A percentile compares a stretch with the other conserved stretches of the same genome.
Evolutionary conservation across 805 yeast genomes (phyloP).

Genomic region (Candida fluviatilis): DNA sequence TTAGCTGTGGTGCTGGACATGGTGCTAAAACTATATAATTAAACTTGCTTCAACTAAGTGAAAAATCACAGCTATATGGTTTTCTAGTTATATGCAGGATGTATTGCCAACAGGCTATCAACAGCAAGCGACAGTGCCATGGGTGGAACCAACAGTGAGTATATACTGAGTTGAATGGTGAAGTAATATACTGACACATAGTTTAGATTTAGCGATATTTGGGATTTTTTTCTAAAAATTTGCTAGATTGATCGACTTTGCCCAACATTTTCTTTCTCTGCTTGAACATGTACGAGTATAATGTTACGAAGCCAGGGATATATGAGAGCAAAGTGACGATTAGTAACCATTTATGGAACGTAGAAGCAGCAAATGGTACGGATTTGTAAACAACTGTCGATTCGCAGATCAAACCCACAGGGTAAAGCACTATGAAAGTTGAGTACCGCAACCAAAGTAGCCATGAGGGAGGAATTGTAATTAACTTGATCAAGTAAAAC

Average conservation of each 20-base stretch:
- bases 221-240: not conserved
- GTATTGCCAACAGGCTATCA: too few species aligned
- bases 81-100: too few species aligned
- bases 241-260: not conserved
- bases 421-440: constrained; percentile 26
- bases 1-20: constrained; percentile 1
- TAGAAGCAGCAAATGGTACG: constrained; percentile 6
- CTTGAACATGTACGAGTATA: constrained; percentile 27
- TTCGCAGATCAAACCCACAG: constrained; percentile 26
- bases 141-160: too few species aligned
- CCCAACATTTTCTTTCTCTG: constrained; percentile 22
- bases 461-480: constrained; percentile 12
- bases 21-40: too few species aligned
- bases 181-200: too few species aligned
- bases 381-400: constrained; percentile 23
- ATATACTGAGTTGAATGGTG: too few species aligned
- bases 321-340: constrained; percentile 20
- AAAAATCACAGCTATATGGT: too few species aligned
- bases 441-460: constrained; percentile 27
- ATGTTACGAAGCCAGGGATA: constrained; percentile 25
- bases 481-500: constrained; percentile 20
- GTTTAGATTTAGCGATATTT: too few species aligned
- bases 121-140: too few species aligned
- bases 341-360: constrained; percentile 13
- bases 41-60: too few species aligned